These are phyloP conservation scores for Termitomyces sp. DNA, from an alignment of 768 basidiomycete species.

Conservation along the genomic window DNA sequence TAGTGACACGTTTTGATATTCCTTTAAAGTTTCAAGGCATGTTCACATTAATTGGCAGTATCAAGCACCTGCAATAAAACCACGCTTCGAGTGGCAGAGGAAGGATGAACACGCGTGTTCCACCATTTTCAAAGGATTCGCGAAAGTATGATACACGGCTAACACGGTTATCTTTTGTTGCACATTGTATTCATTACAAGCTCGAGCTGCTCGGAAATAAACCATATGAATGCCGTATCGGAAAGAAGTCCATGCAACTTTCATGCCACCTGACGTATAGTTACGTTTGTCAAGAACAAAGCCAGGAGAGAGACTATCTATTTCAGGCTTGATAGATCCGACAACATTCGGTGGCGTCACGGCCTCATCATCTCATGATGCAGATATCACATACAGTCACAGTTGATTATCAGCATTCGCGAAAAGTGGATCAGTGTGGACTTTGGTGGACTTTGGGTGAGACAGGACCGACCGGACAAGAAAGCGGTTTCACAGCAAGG, in stretches of 20 bases:
- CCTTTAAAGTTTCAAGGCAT: background rate
- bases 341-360: background rate
- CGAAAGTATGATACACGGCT: background rate
- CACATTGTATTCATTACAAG: background rate
- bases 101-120: background rate
- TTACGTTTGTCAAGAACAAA: background rate
- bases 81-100: background rate
- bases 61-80: background rate
- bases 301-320: background rate
- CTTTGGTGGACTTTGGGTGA: background rate
- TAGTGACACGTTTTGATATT: background rate
- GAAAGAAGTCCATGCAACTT: background rate
- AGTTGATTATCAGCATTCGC: background rate
- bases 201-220: background rate
- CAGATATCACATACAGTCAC: background rate
- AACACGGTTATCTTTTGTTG: background rate
- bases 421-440: background rate
- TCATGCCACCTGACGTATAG: background rate
- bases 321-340: background rate
- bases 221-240: background rate
- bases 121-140: background rate
- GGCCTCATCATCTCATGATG: background rate
- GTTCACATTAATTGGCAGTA: background rate
- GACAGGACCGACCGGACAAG: background rate
- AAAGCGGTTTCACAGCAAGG: background rate